Conservation (phyloP, 2,329 filamentous ascomycete species). For the Aspergillus piperis region DNA sequence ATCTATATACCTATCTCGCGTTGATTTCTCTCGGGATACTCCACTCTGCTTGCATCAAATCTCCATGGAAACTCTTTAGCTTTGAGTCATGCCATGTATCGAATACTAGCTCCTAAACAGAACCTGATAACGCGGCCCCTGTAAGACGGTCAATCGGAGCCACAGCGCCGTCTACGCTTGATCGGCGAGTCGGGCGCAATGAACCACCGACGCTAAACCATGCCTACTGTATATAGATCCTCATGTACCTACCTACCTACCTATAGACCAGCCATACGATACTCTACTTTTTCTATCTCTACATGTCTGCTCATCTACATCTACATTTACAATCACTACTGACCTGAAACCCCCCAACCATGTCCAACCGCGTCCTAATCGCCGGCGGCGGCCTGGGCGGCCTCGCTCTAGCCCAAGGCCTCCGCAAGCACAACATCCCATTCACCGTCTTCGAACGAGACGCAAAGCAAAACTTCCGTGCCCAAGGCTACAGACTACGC, state of each 20-base stretch:
- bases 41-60: too few relatives aligned
- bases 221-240: too few relatives aligned
- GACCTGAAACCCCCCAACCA: neutral
- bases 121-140: too few relatives aligned
- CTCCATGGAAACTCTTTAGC: too few relatives aligned
- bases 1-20: too few relatives aligned
- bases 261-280: too few relatives aligned
- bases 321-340: neutral
- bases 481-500: slow-evolving; percentile 44
- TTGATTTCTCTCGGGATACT: too few relatives aligned
- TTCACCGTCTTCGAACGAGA: slow-evolving; percentile 43
- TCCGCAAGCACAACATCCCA: slow-evolving; percentile 35
- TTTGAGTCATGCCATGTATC: too few relatives aligned
- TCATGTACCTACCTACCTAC: neutral
- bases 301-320: neutral
- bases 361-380: slow-evolving; percentile 31
- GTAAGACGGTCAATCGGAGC: neutral
- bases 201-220: neutral
- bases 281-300: neutral
- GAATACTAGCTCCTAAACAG: too few relatives aligned
- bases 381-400: slow-evolving; percentile 41
- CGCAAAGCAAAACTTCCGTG: slow-evolving; percentile 28
- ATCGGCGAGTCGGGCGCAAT: neutral
- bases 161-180: neutral
- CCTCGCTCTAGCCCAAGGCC: slow-evolving; percentile 39